Evolutionary conservation across 305 asterid genomes (phyloP).

Genomic region (Fraxinus velutina): DNA sequence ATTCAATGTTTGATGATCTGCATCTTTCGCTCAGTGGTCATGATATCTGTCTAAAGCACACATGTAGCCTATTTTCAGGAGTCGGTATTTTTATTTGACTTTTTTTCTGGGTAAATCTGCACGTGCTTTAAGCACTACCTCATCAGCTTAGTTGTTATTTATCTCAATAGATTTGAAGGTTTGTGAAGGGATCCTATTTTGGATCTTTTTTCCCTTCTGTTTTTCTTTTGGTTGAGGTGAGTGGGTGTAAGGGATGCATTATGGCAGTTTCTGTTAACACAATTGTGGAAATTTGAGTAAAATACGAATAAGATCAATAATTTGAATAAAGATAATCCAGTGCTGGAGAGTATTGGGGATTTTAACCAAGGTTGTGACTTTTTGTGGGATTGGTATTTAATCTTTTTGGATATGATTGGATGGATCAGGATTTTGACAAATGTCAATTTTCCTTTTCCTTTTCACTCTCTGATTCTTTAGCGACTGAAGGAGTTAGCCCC

Average conservation of each 20-base stretch:
- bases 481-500: neutral
- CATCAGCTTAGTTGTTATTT: slow-evolving; percentile 7
- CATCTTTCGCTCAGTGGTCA: neutral
- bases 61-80: neutral
- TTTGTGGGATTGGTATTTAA: neutral
- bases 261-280: neutral
- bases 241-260: neutral
- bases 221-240: neutral
- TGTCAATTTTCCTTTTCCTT: neutral
- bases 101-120: neutral
- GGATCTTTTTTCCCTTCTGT: neutral
- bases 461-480: slow-evolving; percentile 4
- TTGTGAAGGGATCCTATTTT: neutral
- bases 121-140: slow-evolving; percentile 5
- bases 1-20: slow-evolving; percentile 4
- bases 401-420: neutral
- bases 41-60: neutral
- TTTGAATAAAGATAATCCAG: neutral
- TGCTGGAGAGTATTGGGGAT: neutral
- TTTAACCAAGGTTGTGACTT: neutral
- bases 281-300: neutral
- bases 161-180: neutral
- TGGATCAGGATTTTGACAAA: slow-evolving; percentile 1
- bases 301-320: neutral
- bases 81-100: neutral